Conservation (phyloP, 2,329 filamentous ascomycete genomes). For the Sarocladiaceae sp. region DNA sequence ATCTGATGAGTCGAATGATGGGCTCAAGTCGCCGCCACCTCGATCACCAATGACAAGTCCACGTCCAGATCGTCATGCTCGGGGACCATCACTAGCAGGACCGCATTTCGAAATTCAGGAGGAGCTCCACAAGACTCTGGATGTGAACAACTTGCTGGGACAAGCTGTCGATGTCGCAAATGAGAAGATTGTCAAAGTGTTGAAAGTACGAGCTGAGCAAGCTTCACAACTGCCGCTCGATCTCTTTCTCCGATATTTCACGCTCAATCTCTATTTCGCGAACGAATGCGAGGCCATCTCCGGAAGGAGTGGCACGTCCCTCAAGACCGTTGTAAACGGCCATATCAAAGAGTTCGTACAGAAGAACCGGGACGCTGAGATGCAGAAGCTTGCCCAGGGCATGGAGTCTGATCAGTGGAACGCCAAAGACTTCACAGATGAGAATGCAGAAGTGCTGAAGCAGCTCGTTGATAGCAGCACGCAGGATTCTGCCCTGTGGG, state of each 20-base stretch:
- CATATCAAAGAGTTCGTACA: constrained; percentile 81
- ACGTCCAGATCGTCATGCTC: constrained; percentile 26
- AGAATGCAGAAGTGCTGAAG: constrained; percentile 55
- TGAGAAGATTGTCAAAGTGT: constrained; percentile 69
- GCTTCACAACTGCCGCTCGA: constrained; percentile 62
- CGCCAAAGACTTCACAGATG: constrained; percentile 68
- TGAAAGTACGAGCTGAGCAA: constrained; percentile 74
- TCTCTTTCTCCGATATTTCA: constrained; percentile 77
- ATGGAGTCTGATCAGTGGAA: constrained; percentile 82
- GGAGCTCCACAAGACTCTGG: constrained; percentile 71
- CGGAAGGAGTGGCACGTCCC: constrained; percentile 67
- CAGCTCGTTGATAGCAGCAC: constrained; percentile 67
- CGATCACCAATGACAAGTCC: constrained; percentile 52
- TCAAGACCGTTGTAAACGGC: constrained; percentile 75
- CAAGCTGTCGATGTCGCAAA: constrained; percentile 79
- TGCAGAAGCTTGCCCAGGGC: constrained; percentile 67
- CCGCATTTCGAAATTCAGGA: constrained; percentile 54
- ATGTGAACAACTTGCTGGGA: constrained; percentile 72
- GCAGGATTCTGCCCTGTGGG: constrained; percentile 65
- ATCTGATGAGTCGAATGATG: constrained; percentile 36
- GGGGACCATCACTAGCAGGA: constrained; percentile 19
- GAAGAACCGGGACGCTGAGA: constrained; percentile 65
- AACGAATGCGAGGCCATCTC: constrained; percentile 85
- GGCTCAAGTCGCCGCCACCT: constrained; percentile 42
- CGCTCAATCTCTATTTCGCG: constrained; percentile 75